phyloP scores from a whole-genome alignment of 1,284 basidiomycete genomes.

The Trametes hirsuta region DNA sequence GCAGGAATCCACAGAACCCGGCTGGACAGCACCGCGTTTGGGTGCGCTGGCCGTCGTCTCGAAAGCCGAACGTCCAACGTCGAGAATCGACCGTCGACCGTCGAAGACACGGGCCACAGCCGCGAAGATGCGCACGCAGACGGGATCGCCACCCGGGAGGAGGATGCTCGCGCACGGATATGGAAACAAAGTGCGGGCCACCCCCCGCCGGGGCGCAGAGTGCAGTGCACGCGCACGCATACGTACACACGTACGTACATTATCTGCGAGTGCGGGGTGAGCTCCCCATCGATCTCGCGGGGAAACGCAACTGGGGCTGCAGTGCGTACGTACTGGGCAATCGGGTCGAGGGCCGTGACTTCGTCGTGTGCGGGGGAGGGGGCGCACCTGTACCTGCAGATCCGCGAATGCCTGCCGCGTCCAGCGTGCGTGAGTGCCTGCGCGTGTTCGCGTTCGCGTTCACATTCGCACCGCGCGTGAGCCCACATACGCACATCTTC shows the following conservation, averaged over 20 bases:
- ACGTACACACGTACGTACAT: no score
- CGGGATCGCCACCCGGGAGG: no score
- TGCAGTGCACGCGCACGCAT: neutral
- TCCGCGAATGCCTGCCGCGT: neutral
- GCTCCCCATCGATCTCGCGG: neutral
- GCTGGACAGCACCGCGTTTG: neutral
- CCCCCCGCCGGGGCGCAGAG: neutral
- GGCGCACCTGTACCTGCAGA: slow-evolving; percentile 3
- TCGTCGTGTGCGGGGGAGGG: neutral
- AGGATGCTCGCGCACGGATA: no score
- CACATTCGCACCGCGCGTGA: neutral
- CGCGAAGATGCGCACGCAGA: neutral
- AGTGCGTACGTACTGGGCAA: neutral
- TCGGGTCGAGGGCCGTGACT: slow-evolving; percentile 8
- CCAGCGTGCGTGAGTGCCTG: neutral
- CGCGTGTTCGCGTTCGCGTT: neutral
- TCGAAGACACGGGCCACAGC: no score
- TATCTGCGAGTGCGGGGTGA: no score
- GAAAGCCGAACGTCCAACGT: no score
- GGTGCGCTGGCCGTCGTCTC: no score
- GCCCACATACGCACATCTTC: neutral
- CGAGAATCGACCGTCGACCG: no score
- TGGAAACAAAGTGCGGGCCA: no score
- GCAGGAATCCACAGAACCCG: neutral
- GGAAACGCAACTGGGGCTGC: neutral